These are phyloP conservation scores for Stromatinia cepivora DNA, from an alignment of 2,329 filamentous ascomycete species.

Conservation along the genomic window DNA sequence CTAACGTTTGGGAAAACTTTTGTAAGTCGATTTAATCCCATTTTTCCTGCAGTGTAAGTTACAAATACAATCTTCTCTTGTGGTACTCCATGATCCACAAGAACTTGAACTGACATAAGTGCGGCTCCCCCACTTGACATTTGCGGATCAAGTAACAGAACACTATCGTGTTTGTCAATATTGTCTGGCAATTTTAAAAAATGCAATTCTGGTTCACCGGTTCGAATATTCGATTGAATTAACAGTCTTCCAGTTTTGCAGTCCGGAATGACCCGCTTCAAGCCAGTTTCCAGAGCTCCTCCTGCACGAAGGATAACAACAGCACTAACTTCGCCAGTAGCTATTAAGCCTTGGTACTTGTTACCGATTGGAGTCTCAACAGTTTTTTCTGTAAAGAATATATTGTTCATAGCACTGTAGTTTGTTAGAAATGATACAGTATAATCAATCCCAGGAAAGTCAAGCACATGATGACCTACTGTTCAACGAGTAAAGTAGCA, in stretches of 20 bases:
- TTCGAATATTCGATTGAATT: constrained; percentile 83
- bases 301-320: constrained; percentile 88
- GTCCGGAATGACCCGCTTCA: constrained; percentile 89
- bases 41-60: constrained; percentile 83
- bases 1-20: constrained; percentile 86
- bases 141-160: constrained; percentile 87
- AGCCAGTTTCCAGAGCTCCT: constrained; percentile 80
- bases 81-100: constrained; percentile 88
- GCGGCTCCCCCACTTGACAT: constrained; percentile 86
- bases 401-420: constrained; percentile 72
- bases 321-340: constrained; percentile 75
- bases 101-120: constrained; percentile 93
- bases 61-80: constrained; percentile 87
- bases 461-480: constrained; percentile 47
- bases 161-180: constrained; percentile 72
- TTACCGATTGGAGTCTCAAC: constrained; percentile 72
- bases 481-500: constrained; percentile 79
- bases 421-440: constrained; percentile 20
- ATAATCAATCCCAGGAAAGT: background rate
- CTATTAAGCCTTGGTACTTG: constrained; percentile 69
- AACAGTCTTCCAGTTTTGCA: constrained; percentile 85
- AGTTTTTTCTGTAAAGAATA: constrained; percentile 62
- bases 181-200: constrained; percentile 78
- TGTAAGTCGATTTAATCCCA: constrained; percentile 80
- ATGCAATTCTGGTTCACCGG: constrained; percentile 89